These are phyloP conservation scores for Calonectria montana DNA, from an alignment of 2,329 filamentous ascomycete genomes.

Conservation along the genomic window DNA sequence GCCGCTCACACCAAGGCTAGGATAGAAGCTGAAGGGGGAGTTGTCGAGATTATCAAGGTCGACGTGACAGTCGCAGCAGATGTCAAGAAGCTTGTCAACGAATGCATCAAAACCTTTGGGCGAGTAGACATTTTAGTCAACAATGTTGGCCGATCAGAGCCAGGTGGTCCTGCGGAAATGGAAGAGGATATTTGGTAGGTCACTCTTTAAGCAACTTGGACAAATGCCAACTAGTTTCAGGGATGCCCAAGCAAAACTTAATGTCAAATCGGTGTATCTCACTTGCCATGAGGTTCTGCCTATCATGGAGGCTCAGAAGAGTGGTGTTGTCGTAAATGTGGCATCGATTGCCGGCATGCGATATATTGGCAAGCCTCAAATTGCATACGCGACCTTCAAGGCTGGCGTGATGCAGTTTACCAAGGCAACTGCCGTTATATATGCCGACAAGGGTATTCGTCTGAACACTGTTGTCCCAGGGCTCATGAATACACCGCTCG, in stretches of 20 bases:
- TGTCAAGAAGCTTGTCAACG: neutral
- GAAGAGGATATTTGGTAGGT: neutral
- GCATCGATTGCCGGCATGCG: conserved; percentile 45
- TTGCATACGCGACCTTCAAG: conserved; percentile 60
- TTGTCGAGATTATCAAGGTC: neutral
- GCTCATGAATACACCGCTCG: conserved; percentile 16
- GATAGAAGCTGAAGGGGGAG: neutral
- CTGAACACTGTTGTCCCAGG: conserved; percentile 56
- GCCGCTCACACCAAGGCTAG: neutral
- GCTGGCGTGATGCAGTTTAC: conserved; percentile 59
- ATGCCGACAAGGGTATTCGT: conserved; percentile 55
- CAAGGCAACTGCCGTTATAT: conserved; percentile 57
- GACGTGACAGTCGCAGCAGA: neutral
- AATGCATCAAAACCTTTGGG: neutral
- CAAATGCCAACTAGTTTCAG: neutral
- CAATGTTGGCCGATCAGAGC: neutral
- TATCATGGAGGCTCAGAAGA: conserved; percentile 24
- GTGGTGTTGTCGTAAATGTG: conserved; percentile 6
- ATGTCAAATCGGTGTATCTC: conserved; percentile 25
- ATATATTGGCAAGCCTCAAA: conserved; percentile 56
- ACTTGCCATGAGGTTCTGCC: conserved; percentile 22
- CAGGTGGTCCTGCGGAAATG: neutral
- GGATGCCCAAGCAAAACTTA: conserved; percentile 18
- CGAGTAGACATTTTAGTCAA: neutral
- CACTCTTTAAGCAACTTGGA: neutral